These are phyloP conservation scores for Bisporella sp. DNA, from an alignment of 2,329 filamentous ascomycete genomes.

Conservation along the genomic window DNA sequence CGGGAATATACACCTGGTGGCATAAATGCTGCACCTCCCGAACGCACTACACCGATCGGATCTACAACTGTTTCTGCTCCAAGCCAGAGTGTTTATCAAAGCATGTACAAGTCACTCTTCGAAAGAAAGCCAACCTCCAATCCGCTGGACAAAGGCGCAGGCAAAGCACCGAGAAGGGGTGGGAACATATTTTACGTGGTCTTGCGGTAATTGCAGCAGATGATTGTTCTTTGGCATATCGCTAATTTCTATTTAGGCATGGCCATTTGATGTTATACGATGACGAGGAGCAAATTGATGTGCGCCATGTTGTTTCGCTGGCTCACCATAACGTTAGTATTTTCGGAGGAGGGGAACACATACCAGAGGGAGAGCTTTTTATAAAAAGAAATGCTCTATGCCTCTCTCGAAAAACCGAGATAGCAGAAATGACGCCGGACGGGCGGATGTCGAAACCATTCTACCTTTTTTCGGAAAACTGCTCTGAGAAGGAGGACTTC, in stretches of 20 bases:
- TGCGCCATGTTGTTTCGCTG: slow-evolving; percentile 90
- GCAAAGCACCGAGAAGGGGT: slow-evolving; percentile 44
- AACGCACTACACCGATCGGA: slow-evolving; percentile 74
- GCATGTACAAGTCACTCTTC: slow-evolving; percentile 95
- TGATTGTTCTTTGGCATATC: background rate
- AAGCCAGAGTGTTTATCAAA: slow-evolving; percentile 93
- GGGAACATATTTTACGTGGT: slow-evolving; percentile 93
- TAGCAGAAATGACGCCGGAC: slow-evolving; percentile 48
- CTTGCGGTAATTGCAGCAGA: slow-evolving; percentile 53
- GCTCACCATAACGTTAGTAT: slow-evolving; percentile 81
- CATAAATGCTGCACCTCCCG: slow-evolving; percentile 86
- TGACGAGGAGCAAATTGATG: slow-evolving; percentile 89
- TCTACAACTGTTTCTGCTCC: slow-evolving; percentile 67
- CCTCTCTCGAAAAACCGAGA: slow-evolving; percentile 57
- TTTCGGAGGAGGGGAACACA: slow-evolving; percentile 70
- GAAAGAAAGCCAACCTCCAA: slow-evolving; percentile 58
- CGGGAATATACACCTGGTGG: slow-evolving; percentile 88
- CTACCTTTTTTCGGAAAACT: slow-evolving; percentile 90
- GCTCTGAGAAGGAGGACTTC: slow-evolving; percentile 96
- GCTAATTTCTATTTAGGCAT: slow-evolving; percentile 48
- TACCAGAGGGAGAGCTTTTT: slow-evolving; percentile 88
- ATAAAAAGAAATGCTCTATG: slow-evolving; percentile 91
- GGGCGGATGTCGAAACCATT: slow-evolving; percentile 68
- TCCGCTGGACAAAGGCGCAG: slow-evolving; percentile 26
- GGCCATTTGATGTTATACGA: slow-evolving; percentile 97